phyloP scores from a whole-genome alignment of 164 flowering plant species.

The Vitis riparia region DNA sequence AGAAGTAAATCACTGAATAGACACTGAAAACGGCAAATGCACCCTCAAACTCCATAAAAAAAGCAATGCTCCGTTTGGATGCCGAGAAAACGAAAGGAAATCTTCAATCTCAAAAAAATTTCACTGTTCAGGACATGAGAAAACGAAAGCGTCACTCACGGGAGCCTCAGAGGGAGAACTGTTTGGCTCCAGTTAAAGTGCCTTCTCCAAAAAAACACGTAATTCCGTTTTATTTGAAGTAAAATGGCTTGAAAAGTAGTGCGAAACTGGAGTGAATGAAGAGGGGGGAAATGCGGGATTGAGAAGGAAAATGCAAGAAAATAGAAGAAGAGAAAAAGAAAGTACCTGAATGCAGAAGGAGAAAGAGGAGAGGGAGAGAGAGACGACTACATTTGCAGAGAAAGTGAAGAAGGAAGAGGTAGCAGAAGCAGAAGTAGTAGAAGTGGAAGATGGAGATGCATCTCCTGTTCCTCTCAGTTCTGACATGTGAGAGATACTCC shows the following conservation, averaged over 20 bases:
- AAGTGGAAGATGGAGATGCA: slow-evolving; percentile 15
- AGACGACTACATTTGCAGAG: slow-evolving; percentile 12
- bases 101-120: no score
- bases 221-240: no score
- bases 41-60: neutral
- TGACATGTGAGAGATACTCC: no score
- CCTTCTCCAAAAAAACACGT: no score
- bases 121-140: no score
- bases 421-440: slow-evolving; percentile 10
- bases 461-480: slow-evolving; percentile 18
- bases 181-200: no score
- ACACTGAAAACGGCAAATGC: neutral
- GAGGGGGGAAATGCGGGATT: no score
- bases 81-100: neutral
- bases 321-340: neutral
- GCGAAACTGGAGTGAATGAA: no score
- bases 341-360: slow-evolving; percentile 10
- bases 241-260: no score
- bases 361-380: neutral
- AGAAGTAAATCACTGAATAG: slow-evolving; percentile 3
- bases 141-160: no score
- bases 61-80: neutral
- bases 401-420: slow-evolving; percentile 1
- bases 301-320: neutral
- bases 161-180: no score